Evolutionary conservation across 352 stramenopile species (phyloP), one percentile per base, ranked within the genome.

Genomic region (Phytopythium mirpurense): DNA sequence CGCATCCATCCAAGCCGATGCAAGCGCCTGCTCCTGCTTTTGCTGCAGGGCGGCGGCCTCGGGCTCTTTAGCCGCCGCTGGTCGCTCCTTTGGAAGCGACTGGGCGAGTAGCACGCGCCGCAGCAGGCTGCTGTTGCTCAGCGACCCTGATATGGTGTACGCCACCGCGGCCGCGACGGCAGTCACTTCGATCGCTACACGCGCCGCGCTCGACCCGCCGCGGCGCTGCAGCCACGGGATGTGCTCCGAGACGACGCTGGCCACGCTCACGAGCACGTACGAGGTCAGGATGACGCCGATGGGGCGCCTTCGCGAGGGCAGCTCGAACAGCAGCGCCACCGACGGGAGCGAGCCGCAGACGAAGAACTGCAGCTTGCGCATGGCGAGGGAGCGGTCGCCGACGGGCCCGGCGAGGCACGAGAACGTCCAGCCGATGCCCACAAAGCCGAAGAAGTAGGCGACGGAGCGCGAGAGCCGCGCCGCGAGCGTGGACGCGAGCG

Each of bases 261-360:
- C 67, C 42, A 83, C 60, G 38, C 74, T 88, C 44, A 84, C 57
- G 8, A 83, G 74, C 55, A 65, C 65, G 36, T 88, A 88, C 34
- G 77, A 83, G 19, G 67, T 65, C 41, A 88, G 72, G 56, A 88
- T 83, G 9, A 88, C 64, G 16, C 70, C 74, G 43, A 86, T 81
- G 1, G 72, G 74, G 2, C 65, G 63, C 19, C 74, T 57, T 19
- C 77, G 60, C 10, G 69, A 75, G 2, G 65, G 63, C 5, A 68
- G 67, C 55, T 88, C 77, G 38, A 80, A 77, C 38, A 86, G 65
- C 34, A 88, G 65, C 37, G 77, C 65, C 9, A 71, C 43, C 18
- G 72, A 68, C 1, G 74, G 70, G 15, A 88, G 47, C 36, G 72
- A 65, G 6, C 77, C 77, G 27, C 70, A 71, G 21, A 84, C 15